Base-by-base conservation (phyloP, 768 basidiomycete genomes). In the Lepiota subincarnata region DNA sequence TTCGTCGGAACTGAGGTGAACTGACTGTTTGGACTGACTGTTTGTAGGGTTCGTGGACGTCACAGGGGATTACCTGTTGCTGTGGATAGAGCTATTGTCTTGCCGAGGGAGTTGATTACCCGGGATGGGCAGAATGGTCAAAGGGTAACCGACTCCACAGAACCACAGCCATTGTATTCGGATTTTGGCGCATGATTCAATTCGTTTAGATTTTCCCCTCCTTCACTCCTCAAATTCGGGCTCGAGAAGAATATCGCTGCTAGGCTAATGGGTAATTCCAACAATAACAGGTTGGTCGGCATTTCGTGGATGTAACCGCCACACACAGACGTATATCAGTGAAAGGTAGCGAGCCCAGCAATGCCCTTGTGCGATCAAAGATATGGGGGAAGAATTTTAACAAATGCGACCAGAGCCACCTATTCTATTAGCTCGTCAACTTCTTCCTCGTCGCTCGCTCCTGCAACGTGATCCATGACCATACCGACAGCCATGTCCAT, bases 51-150 rank as follows among this genome's bases (percentile, higher is more conserved):
- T 37, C 80, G 89, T 43, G 87, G 87, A 0, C 71, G 87, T 12
- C 87, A 89, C 66, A 75, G 87, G 59, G 87, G 87, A 1, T 60
- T 87, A 2, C 84, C 84, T 31, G 79, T 86, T 10, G 84, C 84
- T 2, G 76, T 87, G 14, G 84, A 86, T 67, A 74, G 83, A 48
- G 83, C 85, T 6, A 70, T 75, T 5, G 52, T 72, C 24, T 61
- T 74, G 1, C 74, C 74, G 3, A 64, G 48, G n/a, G 74, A 75
- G 24, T 59, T 74, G 48, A 57, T 66, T 1, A 53, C 56, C 10
- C 16, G 36, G 13, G 11, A 50, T 28, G 16, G 45, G 18, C 34
- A 43, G 6, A 40, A 36, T 36, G 44, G 13, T 11, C 31, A 6
- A 26, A 31, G 24, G 19, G n/a, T 38, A 31, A 37, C 19, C 10